Percentiles rank a stretch among this genome's conserved stretches.
These are phyloP conservation scores for Trypanosoma mega DNA, from an alignment of 208 protist genomes.

Conservation along the genomic window DNA sequence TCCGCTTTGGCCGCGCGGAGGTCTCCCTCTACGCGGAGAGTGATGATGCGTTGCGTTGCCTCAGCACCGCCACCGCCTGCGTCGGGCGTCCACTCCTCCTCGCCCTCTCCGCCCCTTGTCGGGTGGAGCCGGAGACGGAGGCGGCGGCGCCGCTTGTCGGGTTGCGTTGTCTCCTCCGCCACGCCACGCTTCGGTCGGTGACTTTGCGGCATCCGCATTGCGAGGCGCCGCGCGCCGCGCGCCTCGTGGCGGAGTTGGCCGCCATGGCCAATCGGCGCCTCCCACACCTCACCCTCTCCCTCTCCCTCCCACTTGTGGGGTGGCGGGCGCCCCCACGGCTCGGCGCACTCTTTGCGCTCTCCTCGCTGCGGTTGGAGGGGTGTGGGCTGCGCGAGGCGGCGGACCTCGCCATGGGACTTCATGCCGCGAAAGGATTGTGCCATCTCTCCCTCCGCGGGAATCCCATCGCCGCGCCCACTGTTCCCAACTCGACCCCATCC, in stretches of 20 bases:
- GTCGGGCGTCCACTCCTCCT: slow-evolving; percentile 45
- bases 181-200: slow-evolving; percentile 38
- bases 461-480: no score
- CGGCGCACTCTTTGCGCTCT: no score
- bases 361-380: slow-evolving; percentile 45
- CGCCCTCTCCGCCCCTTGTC: no score
- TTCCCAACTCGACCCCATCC: no score
- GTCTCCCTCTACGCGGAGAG: slow-evolving; percentile 29
- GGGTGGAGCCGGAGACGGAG: no score
- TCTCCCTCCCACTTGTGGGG: no score
- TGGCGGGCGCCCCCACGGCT: no score
- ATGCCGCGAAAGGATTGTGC: slow-evolving; percentile 22
- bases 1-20: slow-evolving; percentile 40
- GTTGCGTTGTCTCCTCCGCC: slow-evolving; percentile 58
- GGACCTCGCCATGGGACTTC: slow-evolving; percentile 34
- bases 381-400: slow-evolving; percentile 24
- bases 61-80: slow-evolving; percentile 51
- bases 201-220: slow-evolving; percentile 34
- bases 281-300: no score
- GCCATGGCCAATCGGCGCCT: no score
- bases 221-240: no score
- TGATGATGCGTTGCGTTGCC: slow-evolving; percentile 63
- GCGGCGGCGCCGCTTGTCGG: slow-evolving; percentile 39
- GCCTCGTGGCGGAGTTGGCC: no score
- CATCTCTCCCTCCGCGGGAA: slow-evolving; percentile 54